These are phyloP conservation scores for Bertia moriformis DNA, from an alignment of 2,329 filamentous ascomycete species.

Conservation along the genomic window DNA sequence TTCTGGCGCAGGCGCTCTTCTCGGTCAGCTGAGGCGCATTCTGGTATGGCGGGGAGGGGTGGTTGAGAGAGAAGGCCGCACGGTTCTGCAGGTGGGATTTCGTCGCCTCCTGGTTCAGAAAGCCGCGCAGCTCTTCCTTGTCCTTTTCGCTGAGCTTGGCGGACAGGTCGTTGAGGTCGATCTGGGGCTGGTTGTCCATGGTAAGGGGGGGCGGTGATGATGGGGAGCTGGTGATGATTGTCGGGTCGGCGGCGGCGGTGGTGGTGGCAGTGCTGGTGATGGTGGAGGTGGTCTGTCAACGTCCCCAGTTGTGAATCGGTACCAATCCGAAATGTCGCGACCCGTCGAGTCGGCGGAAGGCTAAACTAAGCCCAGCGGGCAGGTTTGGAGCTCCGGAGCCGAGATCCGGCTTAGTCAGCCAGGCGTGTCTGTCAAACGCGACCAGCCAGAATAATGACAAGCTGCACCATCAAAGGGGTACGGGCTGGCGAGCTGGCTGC, in stretches of 20 bases:
- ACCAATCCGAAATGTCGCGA: too few relatives aligned
- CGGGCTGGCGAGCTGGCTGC: too few relatives aligned
- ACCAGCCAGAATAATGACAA: too few relatives aligned
- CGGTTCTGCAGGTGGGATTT: conserved; percentile 41
- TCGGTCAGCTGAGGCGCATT: conserved; percentile 23
- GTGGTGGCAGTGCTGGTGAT: conserved; percentile 3
- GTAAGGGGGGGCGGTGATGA: too few relatives aligned
- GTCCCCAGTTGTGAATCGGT: conserved; percentile 2
- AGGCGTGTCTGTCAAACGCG: too few relatives aligned
- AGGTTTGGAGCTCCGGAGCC: too few relatives aligned
- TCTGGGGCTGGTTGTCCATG: conserved; percentile 9
- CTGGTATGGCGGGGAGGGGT: conserved; percentile 1
- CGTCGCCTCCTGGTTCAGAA: conserved; percentile 50
- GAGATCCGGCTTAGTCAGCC: too few relatives aligned
- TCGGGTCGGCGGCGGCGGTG: background rate
- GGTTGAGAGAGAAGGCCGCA: background rate
- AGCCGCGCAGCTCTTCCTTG: conserved; percentile 67
- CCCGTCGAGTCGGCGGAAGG: too few relatives aligned
- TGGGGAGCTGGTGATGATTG: background rate
- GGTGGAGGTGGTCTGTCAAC: conserved; percentile 1
- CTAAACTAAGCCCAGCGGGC: too few relatives aligned
- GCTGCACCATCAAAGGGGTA: too few relatives aligned
- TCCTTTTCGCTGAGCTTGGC: conserved; percentile 66
- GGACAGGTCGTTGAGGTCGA: conserved; percentile 35
- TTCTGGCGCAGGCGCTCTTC: conserved; percentile 36